Evolutionary conservation across 352 stramenopile species (phyloP), one percentile per base, ranked within the genome.

Genomic region (Phytopythium oedochilum): DNA sequence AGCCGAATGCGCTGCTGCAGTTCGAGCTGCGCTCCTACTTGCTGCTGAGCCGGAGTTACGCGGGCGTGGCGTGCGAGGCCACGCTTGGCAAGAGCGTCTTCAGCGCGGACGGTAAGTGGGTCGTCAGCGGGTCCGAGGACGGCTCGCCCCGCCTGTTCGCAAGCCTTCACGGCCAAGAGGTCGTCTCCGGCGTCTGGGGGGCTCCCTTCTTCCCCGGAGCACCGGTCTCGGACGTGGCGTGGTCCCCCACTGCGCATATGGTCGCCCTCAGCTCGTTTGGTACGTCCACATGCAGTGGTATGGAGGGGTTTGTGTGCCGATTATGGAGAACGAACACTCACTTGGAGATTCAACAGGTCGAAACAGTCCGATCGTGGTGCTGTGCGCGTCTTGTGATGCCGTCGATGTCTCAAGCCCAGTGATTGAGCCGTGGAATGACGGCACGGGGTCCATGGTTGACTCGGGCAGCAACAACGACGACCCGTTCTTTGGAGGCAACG

Each of bases 21-120:
- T 90, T 86, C 54, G 80, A 93, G 32, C 48, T 89, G 40, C 78
- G 80, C 4, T 89, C 80, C 8, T 93, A 84, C 52, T 45, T 91
- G 45, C 54, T 89, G 28, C 63, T 91, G 10, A 84, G 89, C 67
- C 90, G 86, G 46, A 82, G 63, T 52, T 89, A 89, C 55, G 44
- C 62, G 2, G 76, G 80, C 11, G 55, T 90, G 3, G 48, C 51
- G 22, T 87, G 72, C 35, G 61, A 87, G 44, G 61, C 68, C 4
- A 55, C 82, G 26, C 55, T 87, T 1, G 55, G 81, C 20, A 73
- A 77, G 55, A 82, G 73, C 28, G 44, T 43, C 0, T 89, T 89
- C 56, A 89, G 76, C 44, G 70, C 80, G 0, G 80, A 93, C 55
- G 83, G 80, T 0, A 81, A 78, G 28, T 73, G 78, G 45, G 77